A percentile compares a stretch with the other conserved stretches of the same genome.
phyloP scores from a whole-genome alignment of 305 asterid species.

The Fraxinus sp. region DNA sequence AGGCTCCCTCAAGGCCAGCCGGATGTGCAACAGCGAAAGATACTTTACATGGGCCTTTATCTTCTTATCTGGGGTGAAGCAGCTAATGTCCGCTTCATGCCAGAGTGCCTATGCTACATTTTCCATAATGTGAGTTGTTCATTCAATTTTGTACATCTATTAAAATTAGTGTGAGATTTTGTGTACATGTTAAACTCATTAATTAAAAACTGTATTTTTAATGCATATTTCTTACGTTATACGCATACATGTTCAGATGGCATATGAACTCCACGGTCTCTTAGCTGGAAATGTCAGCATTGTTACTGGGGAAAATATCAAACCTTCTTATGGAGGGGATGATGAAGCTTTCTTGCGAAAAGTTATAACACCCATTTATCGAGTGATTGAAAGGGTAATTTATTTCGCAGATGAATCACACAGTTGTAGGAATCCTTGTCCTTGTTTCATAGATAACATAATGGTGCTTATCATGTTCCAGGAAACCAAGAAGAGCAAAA shows the following conservation, averaged over 20 bases:
- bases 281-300: conserved; percentile 98
- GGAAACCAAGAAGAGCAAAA: conserved; percentile 78
- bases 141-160: conserved; percentile 22
- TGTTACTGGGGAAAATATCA: conserved; percentile 97
- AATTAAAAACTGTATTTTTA: conserved; percentile 16
- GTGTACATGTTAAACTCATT: conserved; percentile 5
- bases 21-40: conserved; percentile 90
- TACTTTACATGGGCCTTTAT: conserved; percentile 97
- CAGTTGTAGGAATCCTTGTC: conserved; percentile 12
- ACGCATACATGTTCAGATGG: conserved; percentile 66
- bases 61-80: conserved; percentile 99
- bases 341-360: conserved; percentile 85
- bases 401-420: conserved; percentile 17
- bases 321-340: conserved; percentile 98
- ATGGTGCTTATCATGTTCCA: conserved; percentile 39
- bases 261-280: conserved; percentile 97
- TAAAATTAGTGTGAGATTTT: conserved; percentile 9
- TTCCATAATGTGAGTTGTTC: conserved; percentile 83
- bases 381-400: conserved; percentile 82
- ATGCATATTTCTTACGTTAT: background rate
- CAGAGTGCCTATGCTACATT: conserved; percentile 98
- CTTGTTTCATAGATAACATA: conserved; percentile 25
- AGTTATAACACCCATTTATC: conserved; percentile 88
- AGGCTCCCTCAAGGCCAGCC: conserved; percentile 90
- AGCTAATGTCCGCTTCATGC: conserved; percentile 94